Base-by-base conservation (phyloP, 805 yeast genomes). In the Nakazawaea laoshanensis region DNA sequence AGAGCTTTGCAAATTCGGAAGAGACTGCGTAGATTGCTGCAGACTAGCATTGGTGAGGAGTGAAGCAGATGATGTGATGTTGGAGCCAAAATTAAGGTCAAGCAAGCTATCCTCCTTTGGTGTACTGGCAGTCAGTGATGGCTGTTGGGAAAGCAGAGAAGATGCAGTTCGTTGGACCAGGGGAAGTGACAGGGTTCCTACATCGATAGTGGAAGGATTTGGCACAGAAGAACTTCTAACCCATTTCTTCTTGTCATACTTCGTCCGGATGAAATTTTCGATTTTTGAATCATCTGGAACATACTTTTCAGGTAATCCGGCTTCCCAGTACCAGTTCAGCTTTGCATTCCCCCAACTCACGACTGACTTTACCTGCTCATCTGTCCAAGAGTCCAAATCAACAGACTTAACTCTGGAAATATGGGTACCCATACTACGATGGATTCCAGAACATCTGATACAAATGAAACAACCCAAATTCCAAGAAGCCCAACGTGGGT, bases 401-500 rank as follows among this genome's bases (percentile, higher is more conserved):
- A 89, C 94, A 5, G 94, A 81, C 51, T 92, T 85, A 32, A 92
- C 97, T 49, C 85, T 70, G 19, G 94, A 79, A 29, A 89, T 86
- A 57, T 89, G 98, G 0, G 96, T 88, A 1, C 98, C 97, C 79
- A 89, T 76, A 32, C 89, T 74, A 50, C 97, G 68, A 53, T 89
- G 98, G 41, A 89, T 82, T 2, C 98, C 98, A 2, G 96, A 88
- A 57, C 98, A 89, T 47, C 92, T 69, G 42, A 89, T 89, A 56
- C 98, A 89, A 26, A 89, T 71, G 49, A 92, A 88, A 36, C 92
- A 75, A 16, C 98, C 98, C 34, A 89, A 56, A 46, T 81, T 87
- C 96, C 96, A 89, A 13, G 94, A 79, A 8, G 97, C 96, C 98
- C 98, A 89, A 35, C 97, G 70, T 15, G 98, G 98, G 55, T 89